Evolutionary conservation across 2,329 filamentous ascomycete species (phyloP), one percentile per base, ranked within the genome.

Genomic region (Talaromyces sp.): DNA sequence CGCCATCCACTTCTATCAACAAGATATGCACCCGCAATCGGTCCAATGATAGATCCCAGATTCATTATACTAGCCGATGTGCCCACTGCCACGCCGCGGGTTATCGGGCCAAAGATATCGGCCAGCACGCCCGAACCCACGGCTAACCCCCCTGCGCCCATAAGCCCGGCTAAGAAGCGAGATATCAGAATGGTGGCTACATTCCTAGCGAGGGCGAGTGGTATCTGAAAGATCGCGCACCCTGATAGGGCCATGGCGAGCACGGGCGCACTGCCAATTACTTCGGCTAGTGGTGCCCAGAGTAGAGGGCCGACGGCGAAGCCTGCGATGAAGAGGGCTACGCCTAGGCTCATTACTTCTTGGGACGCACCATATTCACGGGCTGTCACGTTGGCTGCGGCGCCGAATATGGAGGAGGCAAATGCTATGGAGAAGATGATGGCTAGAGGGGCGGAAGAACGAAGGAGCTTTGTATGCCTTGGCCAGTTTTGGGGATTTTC

Each of bases 221-320:
- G 77, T 49, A 84, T 79, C 49, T 82, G 77, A 54, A 82, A 82
- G 43, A 83, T 72, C 1, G 72, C 72, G 52, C 81, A 80, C 17
- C 74, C 59, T 4, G 70, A 57, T 52, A 77, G 76, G 1, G 77
- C 79, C 14, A 76, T 57, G 57, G 79, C 74, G 1, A 83, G 67
- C 2, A 79, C 78, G 3, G 63, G 58, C 24, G 71, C 72, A 4
- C 80, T 74, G 0, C 81, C 81, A 36, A 76, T 79, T 1, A 80
- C 52, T 55, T 79, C 77, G 11, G 73, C 76, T 13, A 73, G 63
- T 1, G 75, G 75, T 4, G 71, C 75, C 58, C 72, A 77, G 11
- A 76, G 44, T 6, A 70, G 54, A 0, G 63, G 63, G n/a, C 63
- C 63, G 3, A 62, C 49, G 4, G 63, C 52, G 48, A 59, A 65